Base-by-base conservation (phyloP, 495 filamentous ascomycete genomes). In the Stereocaulon alpinum region DNA sequence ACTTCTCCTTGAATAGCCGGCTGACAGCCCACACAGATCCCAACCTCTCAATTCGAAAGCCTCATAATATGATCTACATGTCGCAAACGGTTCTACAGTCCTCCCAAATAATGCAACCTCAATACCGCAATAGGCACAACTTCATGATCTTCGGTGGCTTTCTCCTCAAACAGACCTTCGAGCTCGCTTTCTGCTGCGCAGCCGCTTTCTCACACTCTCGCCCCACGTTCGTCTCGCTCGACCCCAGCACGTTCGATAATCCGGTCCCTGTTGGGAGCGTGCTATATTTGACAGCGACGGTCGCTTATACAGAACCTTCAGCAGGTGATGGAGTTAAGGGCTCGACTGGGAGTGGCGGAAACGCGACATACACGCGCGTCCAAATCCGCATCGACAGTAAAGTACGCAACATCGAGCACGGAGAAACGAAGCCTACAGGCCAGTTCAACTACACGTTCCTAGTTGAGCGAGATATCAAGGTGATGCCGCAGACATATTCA, bases 91-190 rank as follows among this genome's bases (percentile, higher is more conserved):
- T 74, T 24, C 76, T 92, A 30, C 78, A 81, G 57, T 85, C 85
- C 1, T 85, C 87, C 6, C 80, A 80, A 64, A 89, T 94, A 58
- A 94, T 94, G 89, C 88, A 91, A 64, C 89, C 89, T 4, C 88
- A 92, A 70, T 83, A 89, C 67, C 83, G 88, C 40, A 92, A 92
- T 70, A 76, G 87, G 3, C 87, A 92, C 73, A 86, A 88, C 64
- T 91, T 90, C 74, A 91, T 90, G 88, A 90, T 94, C 53, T 94
- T 92, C 66, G 89, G 89, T 24, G 89, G 89, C 20, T 91, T 88
- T 69, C 80, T 92, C 1, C 76, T 94, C 0, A 89, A 89, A 68
- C 81, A 86, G 61, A 86, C 86, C 4, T 91, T 91, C 66, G 89
- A 94, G 71, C 77, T 94, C 1, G 87, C 89, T n/a, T 94, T 94